Evolutionary conservation across 73 alveolate genomes (phyloP), one percentile per base, ranked within the genome.

Genomic region (Effrenium voratum): DNA sequence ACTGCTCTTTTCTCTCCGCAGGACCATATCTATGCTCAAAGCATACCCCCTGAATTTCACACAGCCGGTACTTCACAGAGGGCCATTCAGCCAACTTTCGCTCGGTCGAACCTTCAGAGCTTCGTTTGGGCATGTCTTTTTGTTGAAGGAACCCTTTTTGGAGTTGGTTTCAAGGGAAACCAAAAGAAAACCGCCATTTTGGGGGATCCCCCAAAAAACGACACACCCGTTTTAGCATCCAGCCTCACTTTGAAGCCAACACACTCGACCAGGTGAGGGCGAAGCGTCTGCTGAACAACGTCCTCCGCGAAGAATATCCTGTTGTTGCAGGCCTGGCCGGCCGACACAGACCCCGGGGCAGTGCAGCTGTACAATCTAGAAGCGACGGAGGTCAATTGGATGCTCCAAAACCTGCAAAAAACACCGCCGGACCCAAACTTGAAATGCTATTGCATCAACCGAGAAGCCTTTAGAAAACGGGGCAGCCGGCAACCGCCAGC

Each of bases 321-420:
- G 26, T 75, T 75, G 85, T 38, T 75, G 85, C 85, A 75, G 75
- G 75, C 49, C 92, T 47, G 76, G 86, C 12, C 30, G 4, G 57
- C 12, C 5, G 43, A 70, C 81, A n/a, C n/a, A n/a, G n/a, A n/a
- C n/a, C n/a, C n/a, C n/a, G n/a, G n/a, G n/a, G n/a, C n/a, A n/a
- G n/a, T n/a, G n/a, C n/a, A n/a, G n/a, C n/a, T n/a, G n/a, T n/a
- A n/a, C n/a, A n/a, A n/a, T n/a, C n/a, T n/a, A 6, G 81, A 5
- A 4, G 81, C 44, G 81, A 52, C 63, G 19, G 8, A 8, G 26
- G 8, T 8, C 63, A 19, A 52, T 19, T 52, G 26, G 8, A 19
- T 52, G 63, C 19, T 8, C 8, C 8, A 52, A 52, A 52, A 19
- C 63, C 63, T 8, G 19, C 26, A 19, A 8, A 19, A 52, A 8